phyloP scores from a whole-genome alignment of 441 rosid genomes.

The Populus hybrid region DNA sequence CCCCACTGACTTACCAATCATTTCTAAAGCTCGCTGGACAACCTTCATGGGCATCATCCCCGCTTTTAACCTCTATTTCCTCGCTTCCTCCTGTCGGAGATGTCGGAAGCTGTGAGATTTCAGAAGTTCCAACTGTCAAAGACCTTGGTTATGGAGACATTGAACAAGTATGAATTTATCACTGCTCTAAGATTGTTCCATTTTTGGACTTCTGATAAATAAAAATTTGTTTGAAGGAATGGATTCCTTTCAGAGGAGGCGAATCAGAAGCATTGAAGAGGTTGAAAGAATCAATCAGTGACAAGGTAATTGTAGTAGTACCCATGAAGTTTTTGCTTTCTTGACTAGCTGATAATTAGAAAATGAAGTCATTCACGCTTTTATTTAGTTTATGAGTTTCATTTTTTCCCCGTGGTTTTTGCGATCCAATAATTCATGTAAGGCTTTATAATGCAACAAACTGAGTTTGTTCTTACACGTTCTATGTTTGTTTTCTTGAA shows the following conservation, averaged over 20 bases:
- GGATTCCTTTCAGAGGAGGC: conserved; percentile 83
- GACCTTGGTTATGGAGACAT: conserved; percentile 69
- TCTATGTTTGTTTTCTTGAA: neutral
- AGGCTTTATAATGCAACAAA: neutral
- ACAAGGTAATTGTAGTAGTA: conserved; percentile 42
- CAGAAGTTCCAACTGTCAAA: conserved; percentile 55
- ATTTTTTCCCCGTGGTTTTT: neutral
- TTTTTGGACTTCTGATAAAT: neutral
- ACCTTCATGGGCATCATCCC: conserved; percentile 63
- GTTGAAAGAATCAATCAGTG: conserved; percentile 51
- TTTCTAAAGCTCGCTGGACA: conserved; percentile 87
- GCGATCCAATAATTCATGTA: neutral
- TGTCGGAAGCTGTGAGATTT: conserved; percentile 48
- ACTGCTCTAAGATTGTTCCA: neutral
- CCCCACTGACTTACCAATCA: conserved; percentile 79
- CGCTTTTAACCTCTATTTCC: conserved; percentile 42
- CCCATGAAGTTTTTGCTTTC: neutral
- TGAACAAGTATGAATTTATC: conserved; percentile 42
- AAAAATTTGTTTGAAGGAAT: conserved; percentile 38
- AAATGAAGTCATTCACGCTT: neutral
- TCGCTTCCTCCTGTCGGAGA: conserved; percentile 73
- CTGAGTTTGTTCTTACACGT: neutral
- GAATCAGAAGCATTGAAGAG: conserved; percentile 77
- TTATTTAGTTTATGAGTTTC: neutral
- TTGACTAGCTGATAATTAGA: neutral